Evolutionary conservation across 352 stramenopile species (phyloP).

Genomic region (Globisporangium middletonii): DNA sequence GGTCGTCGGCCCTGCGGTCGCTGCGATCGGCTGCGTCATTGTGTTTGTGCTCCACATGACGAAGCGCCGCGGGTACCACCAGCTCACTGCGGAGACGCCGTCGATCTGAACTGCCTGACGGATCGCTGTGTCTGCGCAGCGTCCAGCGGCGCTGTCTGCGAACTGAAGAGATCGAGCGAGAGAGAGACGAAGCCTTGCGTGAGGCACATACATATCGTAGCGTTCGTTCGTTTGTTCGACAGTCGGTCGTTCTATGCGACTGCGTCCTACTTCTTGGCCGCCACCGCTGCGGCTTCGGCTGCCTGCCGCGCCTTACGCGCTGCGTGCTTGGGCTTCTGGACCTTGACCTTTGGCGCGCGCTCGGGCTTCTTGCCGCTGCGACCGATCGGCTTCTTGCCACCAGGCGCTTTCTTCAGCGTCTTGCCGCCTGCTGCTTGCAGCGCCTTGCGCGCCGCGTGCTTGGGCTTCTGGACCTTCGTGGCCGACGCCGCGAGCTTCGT

Average conservation of each 20-base stretch:
- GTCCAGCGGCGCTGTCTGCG: not conserved
- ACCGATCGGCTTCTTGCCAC: conserved; percentile 18
- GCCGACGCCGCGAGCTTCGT: conserved; percentile 26
- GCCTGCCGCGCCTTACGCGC: conserved; percentile 55
- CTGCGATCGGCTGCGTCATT: conserved; percentile 20
- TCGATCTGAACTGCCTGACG: not conserved
- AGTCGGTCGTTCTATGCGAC: conserved; percentile 5
- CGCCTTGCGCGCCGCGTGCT: conserved; percentile 47
- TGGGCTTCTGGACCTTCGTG: conserved; percentile 51
- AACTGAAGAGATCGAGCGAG: not conserved
- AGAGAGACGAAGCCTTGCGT: not conserved
- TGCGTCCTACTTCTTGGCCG: conserved; percentile 17
- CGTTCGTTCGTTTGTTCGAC: too few relatives aligned
- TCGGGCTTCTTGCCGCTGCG: conserved; percentile 12
- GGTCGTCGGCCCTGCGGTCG: conserved; percentile 14
- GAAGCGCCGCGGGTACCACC: conserved; percentile 42
- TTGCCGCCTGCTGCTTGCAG: conserved; percentile 19
- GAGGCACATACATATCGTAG: not conserved
- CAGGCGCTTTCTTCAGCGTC: conserved; percentile 12
- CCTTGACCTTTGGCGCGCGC: conserved; percentile 24
- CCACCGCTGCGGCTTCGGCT: conserved; percentile 26
- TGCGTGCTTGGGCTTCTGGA: conserved; percentile 68
- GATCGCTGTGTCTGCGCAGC: too few relatives aligned
- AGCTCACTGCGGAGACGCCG: conserved; percentile 16
- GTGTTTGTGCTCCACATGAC: conserved; percentile 37